Conservation (phyloP, 1,284 basidiomycete species). For the Tylopilus orsonianus region DNA sequence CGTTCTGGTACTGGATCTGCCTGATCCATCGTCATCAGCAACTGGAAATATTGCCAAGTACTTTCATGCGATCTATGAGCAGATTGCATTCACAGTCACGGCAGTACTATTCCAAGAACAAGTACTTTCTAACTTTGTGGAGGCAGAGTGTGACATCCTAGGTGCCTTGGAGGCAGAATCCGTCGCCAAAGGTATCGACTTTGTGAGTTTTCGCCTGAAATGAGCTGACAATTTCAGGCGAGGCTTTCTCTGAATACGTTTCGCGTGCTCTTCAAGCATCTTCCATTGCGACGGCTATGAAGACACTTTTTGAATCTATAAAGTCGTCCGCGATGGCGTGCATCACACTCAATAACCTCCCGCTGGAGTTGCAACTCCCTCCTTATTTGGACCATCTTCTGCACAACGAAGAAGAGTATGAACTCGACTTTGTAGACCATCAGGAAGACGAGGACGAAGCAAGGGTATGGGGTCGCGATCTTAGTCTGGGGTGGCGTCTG, state of each 20-base stretch:
- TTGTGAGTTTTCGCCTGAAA: not conserved
- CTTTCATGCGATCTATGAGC: slow-evolving; percentile 84
- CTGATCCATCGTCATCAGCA: slow-evolving; percentile 81
- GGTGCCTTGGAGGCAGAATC: slow-evolving; percentile 68
- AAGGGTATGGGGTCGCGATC: slow-evolving; percentile 66
- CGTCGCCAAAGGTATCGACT: slow-evolving; percentile 53
- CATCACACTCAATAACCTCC: slow-evolving; percentile 71
- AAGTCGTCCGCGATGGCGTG: slow-evolving; percentile 72
- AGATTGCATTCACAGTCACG: slow-evolving; percentile 83
- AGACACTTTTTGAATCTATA: slow-evolving; percentile 71
- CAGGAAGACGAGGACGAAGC: slow-evolving; percentile 55
- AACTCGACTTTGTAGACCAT: slow-evolving; percentile 41
- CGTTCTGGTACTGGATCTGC: slow-evolving; percentile 84
- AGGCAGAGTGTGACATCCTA: slow-evolving; percentile 70
- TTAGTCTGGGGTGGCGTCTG: slow-evolving; percentile 68
- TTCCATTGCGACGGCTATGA: slow-evolving; percentile 74
- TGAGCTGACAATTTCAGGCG: slow-evolving; percentile 41
- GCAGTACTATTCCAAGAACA: slow-evolving; percentile 89
- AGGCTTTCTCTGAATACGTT: slow-evolving; percentile 55
- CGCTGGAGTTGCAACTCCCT: slow-evolving; percentile 80
- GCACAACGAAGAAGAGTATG: slow-evolving; percentile 53
- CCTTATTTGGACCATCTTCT: slow-evolving; percentile 70
- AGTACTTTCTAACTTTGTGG: slow-evolving; percentile 80
- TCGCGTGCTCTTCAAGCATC: slow-evolving; percentile 61
- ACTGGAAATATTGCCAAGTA: slow-evolving; percentile 75